Evolutionary conservation across 306 rosid species (phyloP).

Genomic region (Rubus idaeus): DNA sequence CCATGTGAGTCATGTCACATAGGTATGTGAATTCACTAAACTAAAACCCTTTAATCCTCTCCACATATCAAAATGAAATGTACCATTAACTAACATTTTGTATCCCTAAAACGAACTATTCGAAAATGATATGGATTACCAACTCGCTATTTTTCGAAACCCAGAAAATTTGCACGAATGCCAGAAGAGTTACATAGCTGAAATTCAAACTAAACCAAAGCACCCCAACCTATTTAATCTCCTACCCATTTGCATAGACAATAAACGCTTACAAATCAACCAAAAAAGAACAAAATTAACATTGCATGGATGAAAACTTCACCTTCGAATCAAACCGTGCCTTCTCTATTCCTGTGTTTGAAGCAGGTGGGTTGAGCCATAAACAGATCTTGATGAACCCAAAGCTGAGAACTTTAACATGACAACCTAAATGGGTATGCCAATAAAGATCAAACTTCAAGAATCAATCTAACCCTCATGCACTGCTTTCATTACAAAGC

Average conservation of each 20-base stretch:
- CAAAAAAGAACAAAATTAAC: background rate
- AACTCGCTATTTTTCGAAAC: conserved; percentile 16
- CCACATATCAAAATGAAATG: conserved; percentile 17
- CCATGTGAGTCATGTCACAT: conserved; percentile 6
- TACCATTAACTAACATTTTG: background rate
- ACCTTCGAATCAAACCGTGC: conserved; percentile 34
- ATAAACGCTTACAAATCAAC: conserved; percentile 15
- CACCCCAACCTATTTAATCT: conserved; percentile 30
- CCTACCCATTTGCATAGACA: conserved; percentile 26
- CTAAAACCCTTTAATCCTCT: conserved; percentile 16
- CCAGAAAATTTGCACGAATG: conserved; percentile 28
- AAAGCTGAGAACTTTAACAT: conserved; percentile 35
- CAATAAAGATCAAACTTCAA: conserved; percentile 20
- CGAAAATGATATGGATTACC: conserved; percentile 23
- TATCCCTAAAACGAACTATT: conserved; percentile 19
- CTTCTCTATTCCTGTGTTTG: conserved; percentile 50
- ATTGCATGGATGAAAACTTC: conserved; percentile 19
- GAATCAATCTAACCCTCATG: conserved; percentile 40
- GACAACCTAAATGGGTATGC: conserved; percentile 30
- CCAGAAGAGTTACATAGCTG: conserved; percentile 29
- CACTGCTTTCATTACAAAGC: conserved; percentile 47
- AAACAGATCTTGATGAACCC: conserved; percentile 52
- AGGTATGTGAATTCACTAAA: conserved; percentile 19
- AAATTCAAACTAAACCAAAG: conserved; percentile 23
- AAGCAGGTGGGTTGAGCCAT: conserved; percentile 33